These are phyloP conservation scores for Colletotrichum graminicola DNA, from an alignment of 2,329 filamentous ascomycete species.

Conservation along the genomic window DNA sequence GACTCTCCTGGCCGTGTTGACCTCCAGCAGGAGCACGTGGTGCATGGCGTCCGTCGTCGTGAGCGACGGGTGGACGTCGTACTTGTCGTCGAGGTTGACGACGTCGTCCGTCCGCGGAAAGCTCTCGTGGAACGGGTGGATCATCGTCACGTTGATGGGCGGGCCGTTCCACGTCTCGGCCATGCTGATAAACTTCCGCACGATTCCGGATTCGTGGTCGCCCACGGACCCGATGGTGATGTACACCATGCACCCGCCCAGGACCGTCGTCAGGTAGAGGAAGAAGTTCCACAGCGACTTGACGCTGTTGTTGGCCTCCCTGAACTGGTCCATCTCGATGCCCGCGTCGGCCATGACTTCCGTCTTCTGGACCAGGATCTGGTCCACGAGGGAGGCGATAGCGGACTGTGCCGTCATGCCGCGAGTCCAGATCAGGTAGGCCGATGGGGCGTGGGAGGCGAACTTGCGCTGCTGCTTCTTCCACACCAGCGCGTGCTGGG, in stretches of 20 bases:
- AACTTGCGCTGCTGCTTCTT: conserved; percentile 44
- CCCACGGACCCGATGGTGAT: conserved; percentile 47
- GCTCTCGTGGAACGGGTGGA: conserved; percentile 46
- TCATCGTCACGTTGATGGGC: conserved; percentile 46
- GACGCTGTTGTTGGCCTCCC: conserved; percentile 42
- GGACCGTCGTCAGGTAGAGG: conserved; percentile 37
- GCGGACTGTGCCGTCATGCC: conserved; percentile 48
- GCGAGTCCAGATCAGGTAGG: conserved; percentile 47
- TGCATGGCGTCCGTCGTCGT: conserved; percentile 48
- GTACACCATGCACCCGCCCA: conserved; percentile 46
- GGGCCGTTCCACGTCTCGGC: conserved; percentile 45
- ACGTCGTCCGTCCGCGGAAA: conserved; percentile 44
- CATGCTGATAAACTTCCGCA: conserved; percentile 45
- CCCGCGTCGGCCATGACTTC: conserved; percentile 42
- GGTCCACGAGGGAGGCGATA: conserved; percentile 46
- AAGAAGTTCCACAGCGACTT: conserved; percentile 45
- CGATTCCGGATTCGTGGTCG: conserved; percentile 46
- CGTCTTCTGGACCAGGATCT: conserved; percentile 47
- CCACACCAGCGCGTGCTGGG: conserved; percentile 47
- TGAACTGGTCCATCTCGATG: conserved; percentile 43
- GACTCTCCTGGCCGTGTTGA: conserved; percentile 41
- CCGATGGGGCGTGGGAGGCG: conserved; percentile 43
- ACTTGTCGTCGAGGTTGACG: conserved; percentile 47
- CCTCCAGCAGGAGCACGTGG: conserved; percentile 46
- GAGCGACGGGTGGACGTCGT: conserved; percentile 47